These are phyloP conservation scores for Quercus wislizeni DNA, from an alignment of 306 rosid genomes.

Conservation along the genomic window DNA sequence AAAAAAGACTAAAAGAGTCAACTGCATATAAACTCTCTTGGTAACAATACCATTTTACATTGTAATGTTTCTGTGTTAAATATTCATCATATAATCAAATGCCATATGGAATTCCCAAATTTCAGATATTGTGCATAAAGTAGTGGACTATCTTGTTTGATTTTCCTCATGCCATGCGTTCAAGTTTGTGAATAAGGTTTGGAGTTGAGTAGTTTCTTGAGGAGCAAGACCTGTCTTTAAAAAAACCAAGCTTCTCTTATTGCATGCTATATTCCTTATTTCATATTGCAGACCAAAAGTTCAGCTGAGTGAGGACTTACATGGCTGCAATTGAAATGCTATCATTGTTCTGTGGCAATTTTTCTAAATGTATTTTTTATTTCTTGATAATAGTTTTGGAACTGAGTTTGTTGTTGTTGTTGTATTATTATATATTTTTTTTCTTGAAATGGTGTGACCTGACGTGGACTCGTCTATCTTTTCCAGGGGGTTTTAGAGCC, in stretches of 20 bases:
- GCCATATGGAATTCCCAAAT: neutral
- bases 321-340: no score
- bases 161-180: neutral
- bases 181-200: neutral
- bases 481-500: constrained; percentile 89
- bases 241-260: neutral
- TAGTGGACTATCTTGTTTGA: neutral
- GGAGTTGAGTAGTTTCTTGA: neutral
- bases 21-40: neutral
- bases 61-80: neutral
- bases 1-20: no score
- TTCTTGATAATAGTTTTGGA: no score
- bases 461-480: constrained; percentile 9
- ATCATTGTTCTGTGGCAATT: no score
- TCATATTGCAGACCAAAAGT: neutral
- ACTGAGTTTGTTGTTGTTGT: neutral
- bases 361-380: no score
- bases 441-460: neutral
- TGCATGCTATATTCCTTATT: neutral
- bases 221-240: neutral
- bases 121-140: neutral
- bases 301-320: neutral
- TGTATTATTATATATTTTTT: neutral
- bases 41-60: neutral
- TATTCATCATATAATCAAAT: neutral